These are phyloP conservation scores for Vigna radiata DNA, from an alignment of 306 rosid genomes.

Conservation along the genomic window DNA sequence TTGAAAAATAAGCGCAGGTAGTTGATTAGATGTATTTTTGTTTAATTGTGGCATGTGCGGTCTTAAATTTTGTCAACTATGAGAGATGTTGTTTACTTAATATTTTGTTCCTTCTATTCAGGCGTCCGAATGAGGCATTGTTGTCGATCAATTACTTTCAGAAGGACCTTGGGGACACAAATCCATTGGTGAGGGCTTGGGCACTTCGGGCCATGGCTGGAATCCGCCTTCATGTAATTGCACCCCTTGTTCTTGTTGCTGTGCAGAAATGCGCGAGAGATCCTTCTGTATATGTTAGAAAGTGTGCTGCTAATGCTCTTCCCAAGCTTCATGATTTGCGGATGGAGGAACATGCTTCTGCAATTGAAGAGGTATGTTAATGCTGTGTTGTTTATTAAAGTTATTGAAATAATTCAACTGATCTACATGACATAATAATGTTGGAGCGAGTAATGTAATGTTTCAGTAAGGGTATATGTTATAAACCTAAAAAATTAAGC, in stretches of 20 bases:
- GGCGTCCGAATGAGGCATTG: slow-evolving; percentile 98
- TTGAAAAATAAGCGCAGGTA: background rate
- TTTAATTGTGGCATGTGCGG: background rate
- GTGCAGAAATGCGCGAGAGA: slow-evolving; percentile 92
- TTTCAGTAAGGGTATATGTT: slow-evolving; percentile 4
- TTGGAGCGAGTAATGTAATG: background rate
- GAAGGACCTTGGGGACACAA: slow-evolving; percentile 87
- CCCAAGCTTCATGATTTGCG: slow-evolving; percentile 94
- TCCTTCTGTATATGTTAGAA: slow-evolving; percentile 89
- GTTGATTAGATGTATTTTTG: slow-evolving; percentile 6
- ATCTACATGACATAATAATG: slow-evolving; percentile 13
- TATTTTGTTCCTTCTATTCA: slow-evolving; percentile 46
- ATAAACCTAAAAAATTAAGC: background rate
- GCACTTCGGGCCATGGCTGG: slow-evolving; percentile 98
- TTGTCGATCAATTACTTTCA: slow-evolving; percentile 93
- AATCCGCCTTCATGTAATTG: slow-evolving; percentile 87
- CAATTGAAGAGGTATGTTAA: slow-evolving; percentile 83
- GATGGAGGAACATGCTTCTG: slow-evolving; percentile 71
- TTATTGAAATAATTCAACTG: slow-evolving; percentile 29
- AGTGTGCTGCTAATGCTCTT: slow-evolving; percentile 96
- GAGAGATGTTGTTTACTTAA: slow-evolving; percentile 21
- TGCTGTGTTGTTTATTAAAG: background rate
- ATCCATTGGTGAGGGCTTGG: slow-evolving; percentile 94
- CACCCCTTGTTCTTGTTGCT: slow-evolving; percentile 90
- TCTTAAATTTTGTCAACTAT: background rate